phyloP scores from a whole-genome alignment of 176 grass and related monocot species.

The barley (Hordeum vulgare) region MorexV3_pseudomolecules_assembly NC_058520.1:128656478-128656977 shows the following conservation, averaged over 20 bases:
- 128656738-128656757: not conserved
- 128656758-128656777: not conserved
- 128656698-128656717: not conserved
- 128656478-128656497: not conserved
- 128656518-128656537: not conserved
- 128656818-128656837: not conserved
- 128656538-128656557: not conserved
- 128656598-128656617: not conserved
- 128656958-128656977: not conserved
- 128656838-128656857: not conserved
- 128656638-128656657: not conserved
- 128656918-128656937: constrained; percentile 14
- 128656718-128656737: not conserved
- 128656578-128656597: not conserved
- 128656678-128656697: constrained; percentile 14
- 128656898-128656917: not conserved
- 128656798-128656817: constrained; percentile 31
- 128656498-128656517: not conserved
- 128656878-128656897: not conserved
- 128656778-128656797: not conserved
- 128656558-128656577: not conserved
- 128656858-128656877: constrained; percentile 4
- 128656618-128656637: not conserved
- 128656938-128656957: constrained; percentile 7
- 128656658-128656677: not conserved